A percentile compares a stretch with the other conserved stretches of the same genome.
These are phyloP conservation scores for Yamadazyma kitorensis DNA, from an alignment of 805 yeast species.

Conservation along the genomic window DNA sequence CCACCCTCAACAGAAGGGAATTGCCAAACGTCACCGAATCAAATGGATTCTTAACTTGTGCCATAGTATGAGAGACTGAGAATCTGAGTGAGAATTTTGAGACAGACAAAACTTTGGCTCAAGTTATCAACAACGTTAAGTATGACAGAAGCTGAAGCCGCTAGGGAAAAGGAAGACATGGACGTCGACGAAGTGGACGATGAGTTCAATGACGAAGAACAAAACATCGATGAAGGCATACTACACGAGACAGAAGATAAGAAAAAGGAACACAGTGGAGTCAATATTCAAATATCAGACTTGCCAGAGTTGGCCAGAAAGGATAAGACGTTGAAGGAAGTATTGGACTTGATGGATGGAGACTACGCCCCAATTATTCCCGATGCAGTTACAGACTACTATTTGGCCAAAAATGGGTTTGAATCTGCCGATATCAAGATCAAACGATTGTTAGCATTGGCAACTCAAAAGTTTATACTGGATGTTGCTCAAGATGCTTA, in stretches of 20 bases:
- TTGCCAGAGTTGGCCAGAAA: constrained; percentile 70
- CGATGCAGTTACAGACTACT: constrained; percentile 93
- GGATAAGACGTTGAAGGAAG: constrained; percentile 80
- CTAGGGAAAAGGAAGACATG: constrained; percentile 8
- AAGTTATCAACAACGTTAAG: constrained; percentile 1
- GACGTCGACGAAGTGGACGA: constrained; percentile 17
- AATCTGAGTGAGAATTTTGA: neutral
- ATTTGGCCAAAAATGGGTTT: constrained; percentile 80
- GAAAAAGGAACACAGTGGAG: constrained; percentile 1
- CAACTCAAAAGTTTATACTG: constrained; percentile 92
- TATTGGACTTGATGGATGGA: constrained; percentile 78
- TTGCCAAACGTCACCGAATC: constrained; percentile 69
- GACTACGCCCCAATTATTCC: constrained; percentile 96
- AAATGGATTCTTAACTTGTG: constrained; percentile 17
- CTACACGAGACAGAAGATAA: constrained; percentile 1
- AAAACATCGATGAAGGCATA: constrained; percentile 8
- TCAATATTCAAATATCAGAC: constrained; percentile 23
- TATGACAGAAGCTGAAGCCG: constrained; percentile 17
- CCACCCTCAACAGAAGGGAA: constrained; percentile 79
- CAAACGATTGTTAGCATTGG: constrained; percentile 83
- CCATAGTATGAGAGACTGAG: neutral
- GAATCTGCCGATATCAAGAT: constrained; percentile 69
- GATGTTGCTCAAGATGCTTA: constrained; percentile 97
- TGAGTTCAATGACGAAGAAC: constrained; percentile 25
- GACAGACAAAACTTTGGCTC: neutral